Base-by-base conservation (phyloP, 2,329 filamentous ascomycete species). In the Hymenoscyphus occultus region DNA sequence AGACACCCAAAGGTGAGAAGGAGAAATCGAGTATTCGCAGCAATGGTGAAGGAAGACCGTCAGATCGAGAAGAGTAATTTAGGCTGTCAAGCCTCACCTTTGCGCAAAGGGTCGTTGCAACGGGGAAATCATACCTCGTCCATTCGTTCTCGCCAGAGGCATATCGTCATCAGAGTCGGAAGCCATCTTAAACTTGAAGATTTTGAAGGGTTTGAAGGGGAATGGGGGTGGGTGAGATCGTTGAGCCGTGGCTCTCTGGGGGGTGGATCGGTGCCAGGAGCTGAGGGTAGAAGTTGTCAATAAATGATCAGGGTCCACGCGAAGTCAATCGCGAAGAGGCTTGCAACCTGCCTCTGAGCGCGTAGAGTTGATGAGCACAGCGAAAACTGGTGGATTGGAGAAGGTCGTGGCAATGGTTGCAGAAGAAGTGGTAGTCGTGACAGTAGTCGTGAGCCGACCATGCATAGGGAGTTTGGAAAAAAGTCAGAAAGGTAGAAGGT, bases 121-220 rank as follows among this genome's bases (percentile, higher is more conserved):
- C 35, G 5, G 35, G 39, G 39, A 48, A 57, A 10, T 14, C 91
- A 86, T 81, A 94, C 91, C 80, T 73, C 86, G 82, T 66, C 87
- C 88, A 79, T 90, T 90, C 77, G 75, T 77, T 65, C 83, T 86
- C 70, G 90, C 85, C 72, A 96, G 85, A 78, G 93, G 93, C 80
- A 84, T 85, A 77, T 96, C 92, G 75, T 96, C 92, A 74, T 94
- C 92, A 39, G 92, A 95, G 75, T 80, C 79, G 62, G 80, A 84
- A 75, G 78, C 79, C 83, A 86, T 86, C 68, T 70, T 81, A 83
- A 86, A 86, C 68, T 70, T 35, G 35, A 35, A 35, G 6, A 7
- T 35, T 10, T 35, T 35, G 35, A 35, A 35, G 28, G 28, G 28
- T 28, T 35, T 35, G 5, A 68, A 69, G 60, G 60, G 60, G 56